Evolutionary conservation across 306 rosid genomes (phyloP).

Genomic region (Sesbania bispinosa): DNA sequence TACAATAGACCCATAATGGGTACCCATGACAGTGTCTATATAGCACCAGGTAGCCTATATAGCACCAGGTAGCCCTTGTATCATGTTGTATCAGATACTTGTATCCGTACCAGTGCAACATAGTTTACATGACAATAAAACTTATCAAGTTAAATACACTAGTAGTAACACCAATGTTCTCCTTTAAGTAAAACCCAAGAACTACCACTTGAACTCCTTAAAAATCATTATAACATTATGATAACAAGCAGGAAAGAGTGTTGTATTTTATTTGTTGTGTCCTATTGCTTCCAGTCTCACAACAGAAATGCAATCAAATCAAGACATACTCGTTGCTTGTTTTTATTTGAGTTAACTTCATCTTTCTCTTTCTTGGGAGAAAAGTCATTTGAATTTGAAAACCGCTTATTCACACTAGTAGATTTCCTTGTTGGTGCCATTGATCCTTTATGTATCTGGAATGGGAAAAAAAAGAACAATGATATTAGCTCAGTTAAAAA

Average conservation of each 20-base stretch:
- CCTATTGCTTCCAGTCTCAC: background rate
- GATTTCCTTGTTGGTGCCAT: conserved; percentile 77
- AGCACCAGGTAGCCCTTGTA: too few relatives aligned
- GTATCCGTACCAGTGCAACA: background rate
- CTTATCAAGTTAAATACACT: background rate
- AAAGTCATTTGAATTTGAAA: conserved; percentile 39
- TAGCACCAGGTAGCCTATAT: too few relatives aligned
- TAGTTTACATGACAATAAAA: background rate
- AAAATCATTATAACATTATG: background rate
- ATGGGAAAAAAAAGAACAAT: conserved; percentile 22
- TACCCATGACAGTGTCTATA: too few relatives aligned
- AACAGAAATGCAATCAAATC: background rate
- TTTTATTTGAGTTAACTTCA: conserved; percentile 46
- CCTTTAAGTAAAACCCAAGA: conserved; percentile 3
- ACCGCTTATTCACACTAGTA: conserved; percentile 48
- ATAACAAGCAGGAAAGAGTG: conserved; percentile 4
- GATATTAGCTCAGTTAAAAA: background rate
- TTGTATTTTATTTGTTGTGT: background rate
- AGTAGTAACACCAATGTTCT: background rate
- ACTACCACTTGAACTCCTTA: background rate
- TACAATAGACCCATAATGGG: too few relatives aligned
- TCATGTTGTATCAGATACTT: background rate
- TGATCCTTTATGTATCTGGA: conserved; percentile 32
- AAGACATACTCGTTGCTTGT: conserved; percentile 48
- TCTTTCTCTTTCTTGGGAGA: conserved; percentile 65